These are phyloP conservation scores for Theobroma grandiflorum DNA, from an alignment of 441 rosid genomes.

Conservation along the genomic window DNA sequence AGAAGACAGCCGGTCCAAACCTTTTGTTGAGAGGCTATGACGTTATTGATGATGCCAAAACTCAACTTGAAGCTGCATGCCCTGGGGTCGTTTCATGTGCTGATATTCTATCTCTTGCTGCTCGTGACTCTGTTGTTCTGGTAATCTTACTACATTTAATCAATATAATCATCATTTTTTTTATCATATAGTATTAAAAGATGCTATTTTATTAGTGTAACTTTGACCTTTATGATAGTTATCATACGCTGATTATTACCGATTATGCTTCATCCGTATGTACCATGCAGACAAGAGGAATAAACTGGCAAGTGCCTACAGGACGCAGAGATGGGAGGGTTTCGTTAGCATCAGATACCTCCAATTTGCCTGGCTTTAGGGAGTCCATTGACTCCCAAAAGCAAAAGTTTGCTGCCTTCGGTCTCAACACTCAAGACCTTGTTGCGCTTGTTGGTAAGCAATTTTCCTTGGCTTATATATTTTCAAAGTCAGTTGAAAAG, in stretches of 20 bases:
- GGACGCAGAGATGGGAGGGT: constrained; percentile 70
- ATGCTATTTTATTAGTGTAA: background rate
- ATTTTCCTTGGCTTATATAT: no score
- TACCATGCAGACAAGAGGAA: constrained; percentile 51
- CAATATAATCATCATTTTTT: background rate
- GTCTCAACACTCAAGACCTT: constrained; percentile 51
- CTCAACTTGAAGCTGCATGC: constrained; percentile 58
- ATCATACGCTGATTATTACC: background rate
- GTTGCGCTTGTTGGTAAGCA: constrained; percentile 52
- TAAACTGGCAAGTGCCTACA: constrained; percentile 61
- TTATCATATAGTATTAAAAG: background rate
- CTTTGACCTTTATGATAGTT: background rate
- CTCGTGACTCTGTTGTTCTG: constrained; percentile 64
- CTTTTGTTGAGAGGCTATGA: constrained; percentile 50
- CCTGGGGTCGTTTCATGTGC: constrained; percentile 73
- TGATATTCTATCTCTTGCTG: constrained; percentile 70
- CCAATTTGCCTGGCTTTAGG: constrained; percentile 40
- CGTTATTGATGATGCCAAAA: constrained; percentile 60
- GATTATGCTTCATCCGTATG: background rate
- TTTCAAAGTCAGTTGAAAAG: background rate
- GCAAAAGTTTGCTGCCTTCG: constrained; percentile 41
- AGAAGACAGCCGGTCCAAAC: constrained; percentile 55
- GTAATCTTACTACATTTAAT: constrained; percentile 33
- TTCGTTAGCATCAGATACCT: constrained; percentile 55
- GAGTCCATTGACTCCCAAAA: constrained; percentile 37